Evolutionary conservation across 176 grass and related monocot species (phyloP), one percentile per base, ranked within the genome.

Genomic region (Zoysia japonica): DNA sequence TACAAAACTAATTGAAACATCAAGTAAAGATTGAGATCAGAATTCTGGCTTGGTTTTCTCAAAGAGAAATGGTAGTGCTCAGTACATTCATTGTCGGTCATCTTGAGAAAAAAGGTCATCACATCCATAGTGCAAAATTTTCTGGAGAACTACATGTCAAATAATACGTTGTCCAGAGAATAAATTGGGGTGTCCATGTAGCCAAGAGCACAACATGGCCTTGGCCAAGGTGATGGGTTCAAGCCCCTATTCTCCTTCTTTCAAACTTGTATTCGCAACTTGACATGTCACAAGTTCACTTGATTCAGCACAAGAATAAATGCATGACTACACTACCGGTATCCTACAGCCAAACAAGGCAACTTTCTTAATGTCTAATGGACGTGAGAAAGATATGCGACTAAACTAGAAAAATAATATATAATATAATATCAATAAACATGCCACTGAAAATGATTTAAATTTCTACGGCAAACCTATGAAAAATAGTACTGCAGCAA

Each of bases 101-200:
- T 71, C 66, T 85, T 61, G 76, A 51, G 61, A 74, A 28, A 28
- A 80, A 85, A 69, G 77, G 28, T 60, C 68, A 15, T 49, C 48
- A 60, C 47, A 20, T 79, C 47, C 0, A 16, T 20, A 55, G 6
- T 13, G 4, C 0, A 9, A 9, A 39, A 14, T 7, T 9, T 5
- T 47, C 40, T 36, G 7, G 2, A 71, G 20, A 64, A 64, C 6
- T 15, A 59, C 60, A 62, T 37, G 60, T 62, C 28, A 1, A 62
- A 62, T 42, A 78, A 67, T 78, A 56, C 39, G 6, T 79, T 79
- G 64, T 79, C 77, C 77, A 79, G 77, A 79, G 77, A 79, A 79
- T 79, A 79, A 44, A 45, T 15, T 55, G 11, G 7, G 64, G 11
- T 13, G 10, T 45, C 77, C 64, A 79, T 68, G 64, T 13, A 68